Evolutionary conservation across 2,329 filamentous ascomycete species (phyloP).

Genomic region (Ascochyta clinopodiicola): DNA sequence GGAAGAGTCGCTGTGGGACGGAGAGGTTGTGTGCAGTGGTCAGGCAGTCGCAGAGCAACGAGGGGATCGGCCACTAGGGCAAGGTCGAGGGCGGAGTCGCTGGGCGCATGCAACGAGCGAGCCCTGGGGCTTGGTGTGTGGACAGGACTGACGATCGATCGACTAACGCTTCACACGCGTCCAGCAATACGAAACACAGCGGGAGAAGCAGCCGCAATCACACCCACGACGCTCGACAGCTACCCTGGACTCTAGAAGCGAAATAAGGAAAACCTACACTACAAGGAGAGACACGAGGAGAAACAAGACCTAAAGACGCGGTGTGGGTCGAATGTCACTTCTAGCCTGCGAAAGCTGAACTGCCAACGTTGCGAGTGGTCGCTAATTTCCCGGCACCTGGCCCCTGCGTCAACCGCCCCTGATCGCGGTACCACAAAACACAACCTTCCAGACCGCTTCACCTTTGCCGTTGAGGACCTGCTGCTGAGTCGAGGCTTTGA

Average conservation of each 20-base stretch:
- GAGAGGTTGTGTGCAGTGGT: background rate
- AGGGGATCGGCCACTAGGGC: background rate
- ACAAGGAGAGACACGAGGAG: constrained; percentile 4
- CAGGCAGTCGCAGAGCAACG: background rate
- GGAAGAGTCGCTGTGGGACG: background rate
- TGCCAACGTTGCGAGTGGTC: constrained; percentile 1
- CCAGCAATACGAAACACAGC: background rate
- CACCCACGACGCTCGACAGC: background rate
- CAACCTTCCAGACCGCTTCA: background rate
- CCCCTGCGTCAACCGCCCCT: constrained; percentile 10
- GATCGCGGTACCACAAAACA: constrained; percentile 5
- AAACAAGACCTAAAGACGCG: constrained; percentile 2
- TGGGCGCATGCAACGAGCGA: constrained; percentile 7
- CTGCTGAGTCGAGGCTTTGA: too few relatives aligned
- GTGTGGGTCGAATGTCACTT: constrained; percentile 1
- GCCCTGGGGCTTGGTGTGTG: constrained; percentile 6
- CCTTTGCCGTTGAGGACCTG: too few relatives aligned
- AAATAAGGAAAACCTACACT: constrained; percentile 1
- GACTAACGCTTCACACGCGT: constrained; percentile 1
- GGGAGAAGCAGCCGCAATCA: background rate
- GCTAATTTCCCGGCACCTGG: constrained; percentile 17
- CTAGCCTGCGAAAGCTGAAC: constrained; percentile 10
- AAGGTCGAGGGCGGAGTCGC: background rate
- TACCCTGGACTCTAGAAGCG: too few relatives aligned
- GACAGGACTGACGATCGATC: constrained; percentile 1